Evolutionary conservation across 306 rosid genomes (phyloP).

Genomic region (Hylodesmum podocarpum): DNA sequence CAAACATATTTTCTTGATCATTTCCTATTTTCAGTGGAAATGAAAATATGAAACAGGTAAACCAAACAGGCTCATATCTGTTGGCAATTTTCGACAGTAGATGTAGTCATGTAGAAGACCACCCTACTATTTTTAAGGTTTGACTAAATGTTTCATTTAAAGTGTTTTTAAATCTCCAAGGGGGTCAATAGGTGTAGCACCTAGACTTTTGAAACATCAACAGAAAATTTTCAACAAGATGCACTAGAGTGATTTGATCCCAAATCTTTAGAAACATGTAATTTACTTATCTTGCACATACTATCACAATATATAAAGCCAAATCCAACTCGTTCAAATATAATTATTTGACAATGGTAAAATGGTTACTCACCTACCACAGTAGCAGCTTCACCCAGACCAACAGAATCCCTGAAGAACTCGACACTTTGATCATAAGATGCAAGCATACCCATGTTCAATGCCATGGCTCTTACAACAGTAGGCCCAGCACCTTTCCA

Average conservation of each 20-base stretch:
- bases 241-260: not conserved
- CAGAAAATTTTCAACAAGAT: not conserved
- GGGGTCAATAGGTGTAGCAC: not conserved
- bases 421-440: conserved; percentile 97
- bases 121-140: not conserved
- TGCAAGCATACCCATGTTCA: conserved; percentile 99
- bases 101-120: not conserved
- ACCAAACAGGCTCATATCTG: not conserved
- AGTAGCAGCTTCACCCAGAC: conserved; percentile 83
- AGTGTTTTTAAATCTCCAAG: not conserved
- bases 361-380: conserved; percentile 54
- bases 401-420: conserved; percentile 82
- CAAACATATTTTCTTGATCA: too few relatives aligned
- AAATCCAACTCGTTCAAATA: not conserved
- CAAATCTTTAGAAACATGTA: not conserved
- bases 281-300: not conserved
- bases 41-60: too few relatives aligned
- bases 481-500: conserved; percentile 99
- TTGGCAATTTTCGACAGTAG: not conserved
- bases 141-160: not conserved
- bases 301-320: not conserved
- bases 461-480: conserved; percentile 97
- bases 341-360: not conserved
- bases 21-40: too few relatives aligned
- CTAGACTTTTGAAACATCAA: not conserved